Conservation (phyloP, 352 stramenopile species). For the Globisporangium nodosum region DNA sequence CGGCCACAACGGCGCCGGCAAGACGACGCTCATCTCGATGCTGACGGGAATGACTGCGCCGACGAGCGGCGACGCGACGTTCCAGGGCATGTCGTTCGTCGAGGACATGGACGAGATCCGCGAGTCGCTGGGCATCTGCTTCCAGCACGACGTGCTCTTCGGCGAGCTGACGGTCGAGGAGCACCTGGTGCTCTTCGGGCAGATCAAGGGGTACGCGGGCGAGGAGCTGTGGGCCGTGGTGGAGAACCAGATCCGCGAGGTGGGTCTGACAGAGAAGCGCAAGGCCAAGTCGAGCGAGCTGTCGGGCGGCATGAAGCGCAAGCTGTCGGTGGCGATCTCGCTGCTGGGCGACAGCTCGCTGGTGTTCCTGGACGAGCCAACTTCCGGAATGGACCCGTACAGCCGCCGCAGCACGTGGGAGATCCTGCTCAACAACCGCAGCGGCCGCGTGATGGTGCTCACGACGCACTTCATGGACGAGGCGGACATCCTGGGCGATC, state of each 20-base stretch:
- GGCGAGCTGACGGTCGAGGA: conserved; percentile 71
- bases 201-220: conserved; percentile 47
- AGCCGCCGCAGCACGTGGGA: conserved; percentile 86
- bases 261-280: conserved; percentile 55
- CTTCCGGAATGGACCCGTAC: conserved; percentile 92
- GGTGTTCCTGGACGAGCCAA: conserved; percentile 57
- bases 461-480: conserved; percentile 96
- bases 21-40: conserved; percentile 87
- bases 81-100: conserved; percentile 65
- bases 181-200: conserved; percentile 60
- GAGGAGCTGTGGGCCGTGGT: conserved; percentile 30
- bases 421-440: conserved; percentile 39
- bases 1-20: conserved; percentile 75
- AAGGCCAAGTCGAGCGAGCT: conserved; percentile 39
- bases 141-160: conserved; percentile 84
- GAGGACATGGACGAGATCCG: conserved; percentile 78
- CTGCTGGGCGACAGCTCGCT: conserved; percentile 74
- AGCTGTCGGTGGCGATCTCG: conserved; percentile 87
- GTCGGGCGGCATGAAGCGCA: conserved; percentile 89
- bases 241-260: conserved; percentile 29
- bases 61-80: conserved; percentile 34
- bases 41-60: conserved; percentile 74
- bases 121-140: conserved; percentile 72
- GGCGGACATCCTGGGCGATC: conserved; percentile 74
- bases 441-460: conserved; percentile 67